Percentiles rank a stretch among this genome's conserved stretches.
These are phyloP conservation scores for Begonia masoniana DNA, from an alignment of 306 rosid genomes.

Conservation along the genomic window DNA sequence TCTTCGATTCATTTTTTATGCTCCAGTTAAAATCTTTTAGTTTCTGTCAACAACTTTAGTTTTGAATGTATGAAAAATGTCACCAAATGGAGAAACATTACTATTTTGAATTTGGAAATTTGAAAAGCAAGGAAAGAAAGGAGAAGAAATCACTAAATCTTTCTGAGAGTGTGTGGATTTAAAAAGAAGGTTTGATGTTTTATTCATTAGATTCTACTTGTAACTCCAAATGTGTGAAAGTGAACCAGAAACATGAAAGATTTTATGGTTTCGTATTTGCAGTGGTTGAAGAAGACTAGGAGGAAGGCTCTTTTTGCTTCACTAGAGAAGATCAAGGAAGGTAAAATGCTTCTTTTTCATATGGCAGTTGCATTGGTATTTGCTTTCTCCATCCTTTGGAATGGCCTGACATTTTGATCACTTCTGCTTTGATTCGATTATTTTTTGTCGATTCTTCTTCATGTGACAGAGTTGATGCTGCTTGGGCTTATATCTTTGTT, in stretches of 20 bases:
- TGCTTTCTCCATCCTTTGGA: background rate
- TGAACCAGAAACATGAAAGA: background rate
- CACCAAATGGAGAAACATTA: too few relatives aligned
- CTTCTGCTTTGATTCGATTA: background rate
- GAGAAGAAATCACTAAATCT: too few relatives aligned
- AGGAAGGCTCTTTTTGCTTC: constrained; percentile 86
- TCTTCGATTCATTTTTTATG: background rate
- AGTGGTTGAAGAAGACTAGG: constrained; percentile 87
- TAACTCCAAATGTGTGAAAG: too few relatives aligned
- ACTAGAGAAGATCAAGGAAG: constrained; percentile 91
- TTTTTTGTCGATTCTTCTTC: background rate
- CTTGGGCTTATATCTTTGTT: constrained; percentile 87
- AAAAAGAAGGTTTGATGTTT: too few relatives aligned
- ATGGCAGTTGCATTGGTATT: background rate
- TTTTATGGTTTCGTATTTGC: constrained; percentile 6
- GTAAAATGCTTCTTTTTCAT: constrained; percentile 13
- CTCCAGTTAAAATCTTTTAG: background rate
- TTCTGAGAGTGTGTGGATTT: too few relatives aligned
- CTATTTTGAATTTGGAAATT: background rate
- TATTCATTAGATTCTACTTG: too few relatives aligned
- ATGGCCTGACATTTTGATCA: background rate
- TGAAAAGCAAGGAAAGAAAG: background rate
- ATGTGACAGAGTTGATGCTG: constrained; percentile 78
- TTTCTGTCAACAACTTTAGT: background rate
- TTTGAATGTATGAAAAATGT: background rate